These are phyloP conservation scores for Trametes villosa DNA, from an alignment of 768 basidiomycete species.

Conservation along the genomic window DNA sequence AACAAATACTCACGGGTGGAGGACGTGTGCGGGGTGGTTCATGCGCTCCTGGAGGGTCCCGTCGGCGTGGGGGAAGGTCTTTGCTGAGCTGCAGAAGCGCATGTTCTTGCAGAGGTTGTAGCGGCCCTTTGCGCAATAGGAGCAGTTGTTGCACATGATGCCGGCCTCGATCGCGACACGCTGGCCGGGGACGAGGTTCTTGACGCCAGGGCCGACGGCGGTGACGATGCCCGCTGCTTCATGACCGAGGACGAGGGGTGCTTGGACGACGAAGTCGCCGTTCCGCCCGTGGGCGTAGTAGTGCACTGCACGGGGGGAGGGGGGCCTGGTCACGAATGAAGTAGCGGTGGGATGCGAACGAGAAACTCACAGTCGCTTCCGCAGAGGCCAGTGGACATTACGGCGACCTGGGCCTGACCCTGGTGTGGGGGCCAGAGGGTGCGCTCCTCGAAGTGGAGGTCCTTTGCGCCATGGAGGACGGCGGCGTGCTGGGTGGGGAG, in stretches of 20 bases:
- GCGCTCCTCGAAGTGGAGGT: conserved; percentile 81
- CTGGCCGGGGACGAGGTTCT: conserved; percentile 70
- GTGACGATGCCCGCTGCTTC: conserved; percentile 89
- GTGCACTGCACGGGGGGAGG: conserved; percentile 61
- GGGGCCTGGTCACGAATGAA: conserved; percentile 9
- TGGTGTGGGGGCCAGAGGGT: conserved; percentile 70
- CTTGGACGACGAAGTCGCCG: conserved; percentile 86
- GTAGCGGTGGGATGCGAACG: conserved; percentile 15
- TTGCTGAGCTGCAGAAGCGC: conserved; percentile 89
- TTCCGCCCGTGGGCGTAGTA: conserved; percentile 91
- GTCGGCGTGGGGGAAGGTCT: conserved; percentile 91
- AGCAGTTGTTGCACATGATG: conserved; percentile 80
- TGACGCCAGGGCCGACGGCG: conserved; percentile 77
- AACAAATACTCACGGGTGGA: conserved; percentile 74
- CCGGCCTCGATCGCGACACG: conserved; percentile 95
- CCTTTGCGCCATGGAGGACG: conserved; percentile 82
- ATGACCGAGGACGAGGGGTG: conserved; percentile 91
- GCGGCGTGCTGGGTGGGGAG: conserved; percentile 67
- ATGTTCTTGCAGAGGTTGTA: conserved; percentile 94
- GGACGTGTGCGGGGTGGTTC: conserved; percentile 85
- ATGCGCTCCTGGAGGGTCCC: conserved; percentile 88
- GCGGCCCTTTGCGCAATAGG: conserved; percentile 70
- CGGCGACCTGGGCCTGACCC: conserved; percentile 78
- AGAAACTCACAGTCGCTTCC: conserved; percentile 73
- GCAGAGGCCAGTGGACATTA: conserved; percentile 88